Percentiles rank a stretch among this genome's conserved stretches.
phyloP scores from a whole-genome alignment of 2,329 filamentous ascomycete genomes.

The Fusarium sp. region DNA sequence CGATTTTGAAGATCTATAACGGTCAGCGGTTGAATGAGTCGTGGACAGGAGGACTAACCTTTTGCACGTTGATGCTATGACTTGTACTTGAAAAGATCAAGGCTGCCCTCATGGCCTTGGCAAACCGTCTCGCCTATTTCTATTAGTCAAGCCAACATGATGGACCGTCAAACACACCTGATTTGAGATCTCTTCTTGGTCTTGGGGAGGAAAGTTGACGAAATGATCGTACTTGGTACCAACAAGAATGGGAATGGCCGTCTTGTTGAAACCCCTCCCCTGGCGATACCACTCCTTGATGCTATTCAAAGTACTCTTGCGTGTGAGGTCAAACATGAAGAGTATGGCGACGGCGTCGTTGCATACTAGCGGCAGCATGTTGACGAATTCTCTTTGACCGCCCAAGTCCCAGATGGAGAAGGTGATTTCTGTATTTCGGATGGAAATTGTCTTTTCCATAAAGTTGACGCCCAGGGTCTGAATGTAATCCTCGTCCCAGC shows the following conservation, averaged over 20 bases:
- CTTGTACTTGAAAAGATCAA: slow-evolving; percentile 99
- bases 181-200: slow-evolving; percentile 98
- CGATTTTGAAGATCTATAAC: slow-evolving; percentile 96
- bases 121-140: slow-evolving; percentile 88
- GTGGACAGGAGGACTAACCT: slow-evolving; percentile 64
- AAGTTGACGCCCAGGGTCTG: slow-evolving; percentile 99
- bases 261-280: slow-evolving; percentile 98
- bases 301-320: slow-evolving; percentile 98
- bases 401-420: slow-evolving; percentile 99
- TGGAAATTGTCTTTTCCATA: slow-evolving; percentile 99
- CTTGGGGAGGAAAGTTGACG: slow-evolving; percentile 96
- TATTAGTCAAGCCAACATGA: slow-evolving; percentile 16
- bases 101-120: slow-evolving; percentile 97
- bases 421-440: slow-evolving; percentile 98
- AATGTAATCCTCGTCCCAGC: slow-evolving; percentile 99
- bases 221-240: slow-evolving; percentile 99
- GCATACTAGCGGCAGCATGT: slow-evolving; percentile 99
- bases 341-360: slow-evolving; percentile 98
- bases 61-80: slow-evolving; percentile 99
- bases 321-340: slow-evolving; percentile 99
- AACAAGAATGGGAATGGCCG: slow-evolving; percentile 96
- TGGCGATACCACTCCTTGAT: slow-evolving; percentile 99
- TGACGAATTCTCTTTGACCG: slow-evolving; percentile 98
- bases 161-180: slow-evolving; percentile 70
- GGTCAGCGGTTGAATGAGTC: slow-evolving; percentile 16